Evolutionary conservation across 2,329 filamentous ascomycete species (phyloP), one percentile per base, ranked within the genome.

Genomic region (Aspergillus sp.): DNA sequence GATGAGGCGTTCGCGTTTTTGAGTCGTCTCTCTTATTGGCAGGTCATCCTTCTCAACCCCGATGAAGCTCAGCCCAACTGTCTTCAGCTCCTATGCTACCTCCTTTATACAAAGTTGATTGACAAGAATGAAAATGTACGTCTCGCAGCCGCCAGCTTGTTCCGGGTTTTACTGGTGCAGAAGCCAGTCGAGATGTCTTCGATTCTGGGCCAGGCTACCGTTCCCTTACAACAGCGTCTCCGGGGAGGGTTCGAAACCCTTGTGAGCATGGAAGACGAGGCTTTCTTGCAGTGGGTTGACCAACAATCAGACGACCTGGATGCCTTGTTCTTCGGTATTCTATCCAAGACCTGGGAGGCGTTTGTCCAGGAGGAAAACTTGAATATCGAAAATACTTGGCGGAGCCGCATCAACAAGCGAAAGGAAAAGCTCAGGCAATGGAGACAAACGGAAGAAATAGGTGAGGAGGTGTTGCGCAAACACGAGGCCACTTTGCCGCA

Each of bases 1-100:
- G 72, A 73, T 6, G 85, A 90, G 45, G 84, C 85, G 0, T 80
- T 87, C 22, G 76, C 81, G 0, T 90, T 95, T 52, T 82, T 99
- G 70, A 82, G 89, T 54, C 93, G 91, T 66, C 83, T 99, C 62
- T 84, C 90, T 0, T 97, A 96, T 70, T 99, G 94, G 94, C 94
- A 97, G 68, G 91, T 90, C 17, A 89, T 96, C 16, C 84, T 99
- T 14, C 77, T 99, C 14, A 86, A 86, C 2, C 84, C 87, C 3
- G 84, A 94, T 14, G 87, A 89, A 3, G 79, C 82, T 6, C 90
- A 96, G 42, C 84, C 89, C n/a, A 86, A 90, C 9, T 89, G 89
- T 64, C 82, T 96, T 63, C 88, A 87, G 57, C 79, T 96, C 32
- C 83, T 97, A 40, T 96, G 91, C 79, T 97, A 96, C 64, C 84